phyloP scores from a whole-genome alignment of 805 yeast species.

The Saccharomycopsis fermentans region DNA sequence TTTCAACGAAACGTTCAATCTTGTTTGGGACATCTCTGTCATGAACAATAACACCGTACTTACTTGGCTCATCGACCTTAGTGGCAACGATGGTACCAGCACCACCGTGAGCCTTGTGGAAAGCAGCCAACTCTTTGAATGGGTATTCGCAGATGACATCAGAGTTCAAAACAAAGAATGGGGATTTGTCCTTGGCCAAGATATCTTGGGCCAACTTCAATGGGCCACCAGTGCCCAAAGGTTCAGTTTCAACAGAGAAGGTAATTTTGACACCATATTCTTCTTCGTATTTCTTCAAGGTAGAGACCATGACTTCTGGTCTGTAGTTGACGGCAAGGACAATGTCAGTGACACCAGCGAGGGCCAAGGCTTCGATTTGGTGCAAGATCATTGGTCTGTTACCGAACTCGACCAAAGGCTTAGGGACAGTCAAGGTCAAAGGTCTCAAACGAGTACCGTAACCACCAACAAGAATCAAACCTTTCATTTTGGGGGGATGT shows the following conservation, averaged over 20 bases:
- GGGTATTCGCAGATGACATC: conserved; percentile 99
- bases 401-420: conserved; percentile 95
- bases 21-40: conserved; percentile 91
- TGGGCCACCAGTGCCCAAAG: conserved; percentile 99
- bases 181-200: conserved; percentile 87
- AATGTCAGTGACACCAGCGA: conserved; percentile 97
- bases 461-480: conserved; percentile 97
- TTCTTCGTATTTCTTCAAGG: conserved; percentile 87
- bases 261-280: conserved; percentile 92
- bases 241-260: conserved; percentile 98
- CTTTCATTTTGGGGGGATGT: conserved; percentile 52
- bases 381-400: conserved; percentile 99
- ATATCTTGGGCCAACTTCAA: conserved; percentile 92
- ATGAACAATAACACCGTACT: conserved; percentile 98
- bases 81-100: conserved; percentile 98
- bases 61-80: conserved; percentile 98
- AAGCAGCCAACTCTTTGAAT: conserved; percentile 78
- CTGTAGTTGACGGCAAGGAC: conserved; percentile 98
- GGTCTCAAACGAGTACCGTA: conserved; percentile 99
- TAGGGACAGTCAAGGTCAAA: conserved; percentile 86
- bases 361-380: conserved; percentile 95
- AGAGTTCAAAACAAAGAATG: conserved; percentile 95
- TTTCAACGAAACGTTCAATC: conserved; percentile 98
- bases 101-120: conserved; percentile 95
- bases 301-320: conserved; percentile 97